Evolutionary conservation across 148 eudicot species (phyloP), one percentile per base, ranked within the genome.

Genomic region (Amaranthus hypochondriacus): DNA sequence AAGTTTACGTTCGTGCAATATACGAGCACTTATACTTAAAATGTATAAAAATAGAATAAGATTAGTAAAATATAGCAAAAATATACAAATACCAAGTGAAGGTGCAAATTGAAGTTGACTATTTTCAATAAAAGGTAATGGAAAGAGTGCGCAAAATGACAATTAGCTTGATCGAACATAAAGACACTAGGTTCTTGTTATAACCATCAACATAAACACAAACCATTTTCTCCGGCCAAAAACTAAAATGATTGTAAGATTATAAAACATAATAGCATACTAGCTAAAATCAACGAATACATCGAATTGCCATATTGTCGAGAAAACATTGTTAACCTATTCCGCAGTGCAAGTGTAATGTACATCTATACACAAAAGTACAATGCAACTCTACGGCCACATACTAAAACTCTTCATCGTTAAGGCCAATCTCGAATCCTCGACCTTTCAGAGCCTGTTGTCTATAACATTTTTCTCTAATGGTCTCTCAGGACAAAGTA

Each of bases 271-370:
- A 68, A 59, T 64, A 64, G 42, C 39, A 51, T 6, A 52, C 61
- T 53, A 21, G 76, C 62, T 74, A 64, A 5, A 74, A 51, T 43
- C 58, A 74, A 74, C 54, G 76, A 74, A 74, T 78, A 73, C 73
- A 73, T 59, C 18, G 57, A 72, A 78, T 55, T 15, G 10, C 43
- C 62, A 61, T 60, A 15, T 68, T 42, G 18, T 59, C 12, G 6
- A 42, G n/a, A 60, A 14, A 52, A 56, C 65, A 49, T 13, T 14
- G 49, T 28, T 69, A 49, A 48, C 12, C 44, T 12, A 12, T 64
- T 69, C 58, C 4, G 49, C 68, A 61, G 51, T 46, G 28, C n/a
- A 7, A 42, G 10, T 75, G 6, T 8, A 72, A 57, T 68, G 15
- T 48, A 48, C 54, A 52, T 51, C 10, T 66, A 72, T 78, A 15